phyloP scores from a whole-genome alignment of 805 yeast genomes.

The Scheffersomyces lignosus region DNA sequence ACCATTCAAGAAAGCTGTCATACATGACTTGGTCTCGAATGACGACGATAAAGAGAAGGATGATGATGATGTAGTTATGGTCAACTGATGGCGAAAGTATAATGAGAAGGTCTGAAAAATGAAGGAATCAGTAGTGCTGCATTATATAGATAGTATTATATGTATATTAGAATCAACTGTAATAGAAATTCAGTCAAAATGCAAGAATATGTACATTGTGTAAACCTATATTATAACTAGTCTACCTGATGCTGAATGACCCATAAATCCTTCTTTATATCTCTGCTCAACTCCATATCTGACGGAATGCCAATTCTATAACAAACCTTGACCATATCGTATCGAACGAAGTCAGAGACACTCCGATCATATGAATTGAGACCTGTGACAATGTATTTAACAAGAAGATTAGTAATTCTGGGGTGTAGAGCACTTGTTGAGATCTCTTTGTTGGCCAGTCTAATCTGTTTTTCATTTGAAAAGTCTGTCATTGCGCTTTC shows the following conservation, averaged over 20 bases:
- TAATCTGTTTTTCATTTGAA: not conserved
- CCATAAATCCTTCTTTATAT: conserved; percentile 30
- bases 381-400: conserved; percentile 34
- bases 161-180: too few relatives aligned
- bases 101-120: too few relatives aligned
- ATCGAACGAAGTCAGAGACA: conserved; percentile 39
- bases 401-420: conserved; percentile 20
- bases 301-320: conserved; percentile 23
- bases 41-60: conserved; percentile 13
- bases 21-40: conserved; percentile 31
- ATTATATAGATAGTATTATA: too few relatives aligned
- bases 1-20: conserved; percentile 29
- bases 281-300: conserved; percentile 18
- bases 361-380: conserved; percentile 38
- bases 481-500: too few relatives aligned
- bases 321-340: conserved; percentile 35
- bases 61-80: conserved; percentile 12
- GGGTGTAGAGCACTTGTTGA: conserved; percentile 17
- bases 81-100: too few relatives aligned
- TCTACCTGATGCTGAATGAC: conserved; percentile 16
- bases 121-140: too few relatives aligned
- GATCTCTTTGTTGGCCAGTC: not conserved
- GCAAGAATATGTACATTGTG: too few relatives aligned
- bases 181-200: too few relatives aligned
- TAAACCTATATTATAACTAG: too few relatives aligned